Evolutionary conservation across 371 early-diverging fungal genomes (phyloP).

Genomic region (Circinella umbellata): DNA sequence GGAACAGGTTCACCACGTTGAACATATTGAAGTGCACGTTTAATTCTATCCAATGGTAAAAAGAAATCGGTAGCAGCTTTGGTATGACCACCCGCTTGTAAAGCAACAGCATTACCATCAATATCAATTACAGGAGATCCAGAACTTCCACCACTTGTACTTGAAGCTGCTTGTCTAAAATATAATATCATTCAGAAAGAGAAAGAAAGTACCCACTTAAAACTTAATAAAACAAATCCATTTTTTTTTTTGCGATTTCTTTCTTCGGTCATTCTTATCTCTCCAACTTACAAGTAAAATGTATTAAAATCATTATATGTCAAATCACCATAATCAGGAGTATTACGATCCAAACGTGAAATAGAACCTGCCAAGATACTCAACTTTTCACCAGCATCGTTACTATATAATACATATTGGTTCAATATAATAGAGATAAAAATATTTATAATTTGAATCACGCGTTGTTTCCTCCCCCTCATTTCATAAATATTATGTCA

Average conservation of each 20-base stretch:
- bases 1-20: constrained; percentile 72
- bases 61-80: constrained; percentile 93
- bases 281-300: constrained; percentile 71
- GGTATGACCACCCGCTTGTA: constrained; percentile 85
- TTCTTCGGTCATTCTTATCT: constrained; percentile 17
- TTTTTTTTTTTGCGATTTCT: too few species aligned
- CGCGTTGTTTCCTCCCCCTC: too few species aligned
- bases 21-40: constrained; percentile 77
- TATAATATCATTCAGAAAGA: neutral
- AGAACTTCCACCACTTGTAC: constrained; percentile 82
- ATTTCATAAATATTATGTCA: neutral
- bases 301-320: constrained; percentile 82
- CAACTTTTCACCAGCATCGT: constrained; percentile 94
- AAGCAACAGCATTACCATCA: constrained; percentile 90
- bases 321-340: constrained; percentile 59
- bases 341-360: constrained; percentile 87
- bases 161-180: constrained; percentile 74
- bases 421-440: neutral
- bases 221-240: too few species aligned
- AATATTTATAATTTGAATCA: too few species aligned
- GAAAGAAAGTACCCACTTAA: neutral
- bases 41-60: constrained; percentile 86
- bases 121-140: constrained; percentile 95
- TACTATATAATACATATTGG: constrained; percentile 38
- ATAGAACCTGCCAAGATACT: constrained; percentile 89